Evolutionary conservation across 495 filamentous ascomycete genomes (phyloP).

Genomic region (Hamigera avellanea): DNA sequence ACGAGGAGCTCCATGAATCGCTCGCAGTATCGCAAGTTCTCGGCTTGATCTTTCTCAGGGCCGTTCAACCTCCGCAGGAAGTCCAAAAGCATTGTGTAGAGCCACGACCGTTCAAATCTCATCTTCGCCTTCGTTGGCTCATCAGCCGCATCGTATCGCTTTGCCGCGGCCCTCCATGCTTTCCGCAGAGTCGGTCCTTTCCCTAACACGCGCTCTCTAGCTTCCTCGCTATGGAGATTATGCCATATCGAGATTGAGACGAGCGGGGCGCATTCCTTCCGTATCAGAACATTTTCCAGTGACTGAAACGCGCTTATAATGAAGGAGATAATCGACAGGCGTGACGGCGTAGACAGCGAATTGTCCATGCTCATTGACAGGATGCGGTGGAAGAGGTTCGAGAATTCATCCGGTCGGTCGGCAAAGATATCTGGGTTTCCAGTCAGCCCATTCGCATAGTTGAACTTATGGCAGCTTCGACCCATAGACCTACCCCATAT

Average conservation of each 20-base stretch:
- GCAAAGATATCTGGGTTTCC: conserved; percentile 52
- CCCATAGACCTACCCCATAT: conserved; percentile 58
- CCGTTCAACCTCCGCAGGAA: conserved; percentile 67
- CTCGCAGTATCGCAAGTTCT: conserved; percentile 77
- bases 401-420: conserved; percentile 72
- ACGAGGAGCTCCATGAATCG: conserved; percentile 83
- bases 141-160: conserved; percentile 81
- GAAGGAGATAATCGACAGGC: conserved; percentile 73
- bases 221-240: conserved; percentile 63
- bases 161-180: conserved; percentile 79
- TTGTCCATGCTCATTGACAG: conserved; percentile 80
- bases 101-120: conserved; percentile 87
- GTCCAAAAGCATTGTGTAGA: conserved; percentile 75
- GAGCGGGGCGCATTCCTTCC: conserved; percentile 91
- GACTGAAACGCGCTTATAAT: conserved; percentile 89
- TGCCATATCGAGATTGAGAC: conserved; percentile 96
- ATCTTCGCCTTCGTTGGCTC: conserved; percentile 65
- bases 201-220: conserved; percentile 56
- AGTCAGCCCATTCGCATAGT: neutral
- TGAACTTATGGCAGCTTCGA: no score
- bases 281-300: conserved; percentile 74
- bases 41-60: conserved; percentile 33
- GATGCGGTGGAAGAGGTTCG: conserved; percentile 77
- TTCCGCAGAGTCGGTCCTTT: conserved; percentile 63
- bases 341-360: conserved; percentile 56